Base-by-base conservation (phyloP, 2,329 filamentous ascomycete species). In the Aspergillus alliaceus region DNA sequence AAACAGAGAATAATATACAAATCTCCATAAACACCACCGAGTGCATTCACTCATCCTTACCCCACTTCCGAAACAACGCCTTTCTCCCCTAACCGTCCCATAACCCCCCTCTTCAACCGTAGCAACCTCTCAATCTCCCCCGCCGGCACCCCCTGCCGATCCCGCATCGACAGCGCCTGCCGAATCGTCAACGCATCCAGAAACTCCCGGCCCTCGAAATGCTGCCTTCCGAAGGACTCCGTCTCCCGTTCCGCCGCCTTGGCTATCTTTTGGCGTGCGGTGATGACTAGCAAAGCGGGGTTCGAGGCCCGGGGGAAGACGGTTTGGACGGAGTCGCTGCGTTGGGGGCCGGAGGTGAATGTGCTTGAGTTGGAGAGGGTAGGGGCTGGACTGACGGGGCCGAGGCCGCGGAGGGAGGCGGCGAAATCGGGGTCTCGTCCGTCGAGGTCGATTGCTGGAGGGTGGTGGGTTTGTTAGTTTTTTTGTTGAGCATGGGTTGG, bases 401-500 rank as follows among this genome's bases (percentile, higher is more conserved):
- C 85, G 57, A 87, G 76, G 46, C 75, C 77, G 65, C 87, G 89
- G 60, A 98, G 90, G 62, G 92, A 96, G 70, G 86, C 88, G 80
- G 93, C 90, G 84, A 82, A 93, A 67, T 82, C 78, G 1, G 84
- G 84, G 67, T 87, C 85, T 57, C 80, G 81, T 55, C 79, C 84
- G 67, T 88, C 85, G 66, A 84, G 78, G 64, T 86, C 82, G 60
- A 87, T 81, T 50, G 80, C 82, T 83, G 53, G n/a, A n/a, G n/a
- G 27, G 27, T 29, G 5, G 27, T 29, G 27, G 27, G 27, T 29
- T 29, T 29, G 27, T 29, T 46, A 1, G 8, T 24, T 48, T 32
- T 37, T 25, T 48, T 20, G 9, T 7, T n/a, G n/a, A n/a, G n/a
- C n/a, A n/a, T n/a, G n/a, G n/a, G n/a, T n/a, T n/a, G n/a, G n/a